These are phyloP conservation scores for Megacollybia platyphylla DNA, from an alignment of 1,284 basidiomycete species.

Conservation along the genomic window DNA sequence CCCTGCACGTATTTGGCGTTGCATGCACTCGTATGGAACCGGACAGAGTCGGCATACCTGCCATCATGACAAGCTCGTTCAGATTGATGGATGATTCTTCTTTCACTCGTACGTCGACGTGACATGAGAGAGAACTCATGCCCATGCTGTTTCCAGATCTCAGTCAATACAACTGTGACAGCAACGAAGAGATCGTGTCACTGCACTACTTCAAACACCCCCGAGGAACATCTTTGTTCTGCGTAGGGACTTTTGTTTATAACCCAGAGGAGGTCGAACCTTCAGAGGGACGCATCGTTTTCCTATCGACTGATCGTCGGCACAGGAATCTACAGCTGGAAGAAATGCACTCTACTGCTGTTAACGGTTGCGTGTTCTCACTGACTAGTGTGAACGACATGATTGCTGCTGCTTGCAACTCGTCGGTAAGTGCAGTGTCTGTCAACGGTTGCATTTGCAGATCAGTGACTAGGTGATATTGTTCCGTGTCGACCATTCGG, in stretches of 20 bases:
- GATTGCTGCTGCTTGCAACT: slow-evolving; percentile 63
- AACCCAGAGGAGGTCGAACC: slow-evolving; percentile 43
- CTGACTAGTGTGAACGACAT: slow-evolving; percentile 30
- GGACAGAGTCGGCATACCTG: slow-evolving; percentile 39
- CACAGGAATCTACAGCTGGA: slow-evolving; percentile 20
- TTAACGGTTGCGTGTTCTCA: slow-evolving; percentile 52
- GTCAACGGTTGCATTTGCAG: background rate
- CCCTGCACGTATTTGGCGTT: slow-evolving; percentile 49
- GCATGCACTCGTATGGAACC: slow-evolving; percentile 43
- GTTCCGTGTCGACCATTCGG: slow-evolving; percentile 23
- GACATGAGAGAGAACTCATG: slow-evolving; percentile 1
- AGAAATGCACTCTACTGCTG: slow-evolving; percentile 23
- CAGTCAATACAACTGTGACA: slow-evolving; percentile 35
- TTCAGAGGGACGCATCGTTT: slow-evolving; percentile 40
- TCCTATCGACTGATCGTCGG: slow-evolving; percentile 26
- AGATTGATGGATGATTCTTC: slow-evolving; percentile 55
- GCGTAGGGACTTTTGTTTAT: slow-evolving; percentile 46
- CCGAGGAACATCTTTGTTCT: slow-evolving; percentile 30
- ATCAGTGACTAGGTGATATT: slow-evolving; percentile 26
- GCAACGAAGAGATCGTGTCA: slow-evolving; percentile 49
- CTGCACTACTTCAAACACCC: slow-evolving; percentile 26
- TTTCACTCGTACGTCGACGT: slow-evolving; percentile 34
- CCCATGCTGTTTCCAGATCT: slow-evolving; percentile 24
- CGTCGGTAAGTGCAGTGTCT: slow-evolving; percentile 35
- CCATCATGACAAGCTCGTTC: slow-evolving; percentile 38